These are phyloP conservation scores for Calocybe cyanea DNA, from an alignment of 768 basidiomycete species.

Conservation along the genomic window DNA sequence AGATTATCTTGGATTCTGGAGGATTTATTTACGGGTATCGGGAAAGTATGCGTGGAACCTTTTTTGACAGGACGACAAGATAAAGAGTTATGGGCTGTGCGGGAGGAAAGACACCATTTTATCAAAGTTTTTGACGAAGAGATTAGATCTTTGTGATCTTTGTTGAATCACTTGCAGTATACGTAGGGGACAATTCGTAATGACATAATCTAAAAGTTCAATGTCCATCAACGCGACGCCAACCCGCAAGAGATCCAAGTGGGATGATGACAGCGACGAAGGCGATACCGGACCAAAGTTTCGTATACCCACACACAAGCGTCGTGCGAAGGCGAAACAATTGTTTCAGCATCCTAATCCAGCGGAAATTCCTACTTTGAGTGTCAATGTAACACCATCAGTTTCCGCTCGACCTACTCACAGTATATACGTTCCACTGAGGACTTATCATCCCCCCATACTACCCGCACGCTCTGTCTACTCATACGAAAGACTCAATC, in stretches of 20 bases:
- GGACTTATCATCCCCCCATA: slow-evolving; percentile 75
- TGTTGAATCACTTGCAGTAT: background rate
- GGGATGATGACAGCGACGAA: slow-evolving; percentile 49
- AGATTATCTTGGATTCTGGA: slow-evolving; percentile 77
- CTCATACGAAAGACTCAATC: slow-evolving; percentile 90
- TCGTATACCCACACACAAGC: slow-evolving; percentile 44
- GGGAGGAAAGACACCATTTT: slow-evolving; percentile 50
- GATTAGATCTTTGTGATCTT: slow-evolving; percentile 31
- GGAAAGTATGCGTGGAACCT: slow-evolving; percentile 64
- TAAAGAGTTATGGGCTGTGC: slow-evolving; percentile 39
- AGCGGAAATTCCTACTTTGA: slow-evolving; percentile 1
- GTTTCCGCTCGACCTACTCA: slow-evolving; percentile 28
- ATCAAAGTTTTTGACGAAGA: slow-evolving; percentile 65
- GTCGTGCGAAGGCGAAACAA: slow-evolving; percentile 45
- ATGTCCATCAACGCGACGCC: slow-evolving; percentile 43
- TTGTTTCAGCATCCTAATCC: slow-evolving; percentile 21
- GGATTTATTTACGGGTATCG: slow-evolving; percentile 74
- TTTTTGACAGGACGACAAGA: slow-evolving; percentile 39
- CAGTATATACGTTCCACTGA: slow-evolving; percentile 71
- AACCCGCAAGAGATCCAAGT: slow-evolving; percentile 74
- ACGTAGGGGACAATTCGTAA: too few relatives aligned
- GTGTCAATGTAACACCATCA: slow-evolving; percentile 18
- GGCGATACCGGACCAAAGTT: slow-evolving; percentile 17
- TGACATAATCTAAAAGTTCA: background rate
- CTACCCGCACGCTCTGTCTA: slow-evolving; percentile 90